Conservation (phyloP, 306 rosid species). For the Lupinus albus region DNA sequence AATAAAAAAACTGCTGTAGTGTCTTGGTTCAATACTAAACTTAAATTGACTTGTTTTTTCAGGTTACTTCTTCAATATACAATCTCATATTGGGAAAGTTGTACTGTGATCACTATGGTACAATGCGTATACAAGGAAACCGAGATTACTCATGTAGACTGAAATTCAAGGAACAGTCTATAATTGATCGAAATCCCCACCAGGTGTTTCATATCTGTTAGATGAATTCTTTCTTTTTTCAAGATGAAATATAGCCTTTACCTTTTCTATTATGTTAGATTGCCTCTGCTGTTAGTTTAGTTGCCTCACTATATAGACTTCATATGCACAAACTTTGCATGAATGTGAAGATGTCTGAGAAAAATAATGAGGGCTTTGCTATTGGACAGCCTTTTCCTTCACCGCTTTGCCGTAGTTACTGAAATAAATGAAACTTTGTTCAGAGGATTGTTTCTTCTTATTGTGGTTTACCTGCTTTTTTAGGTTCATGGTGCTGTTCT, state of each 20-base stretch:
- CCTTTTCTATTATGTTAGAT: constrained; percentile 7
- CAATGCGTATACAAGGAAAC: constrained; percentile 91
- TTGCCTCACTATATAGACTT: constrained; percentile 10
- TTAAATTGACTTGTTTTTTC: constrained; percentile 41
- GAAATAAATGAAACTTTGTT: constrained; percentile 8
- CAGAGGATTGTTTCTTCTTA: constrained; percentile 22
- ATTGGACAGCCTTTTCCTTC: background rate
- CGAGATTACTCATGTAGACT: constrained; percentile 81
- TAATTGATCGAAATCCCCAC: constrained; percentile 97
- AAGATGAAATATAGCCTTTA: constrained; percentile 11
- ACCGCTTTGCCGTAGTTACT: background rate
- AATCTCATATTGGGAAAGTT: constrained; percentile 97
- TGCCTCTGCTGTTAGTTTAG: constrained; percentile 28
- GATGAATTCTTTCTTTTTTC: constrained; percentile 8
- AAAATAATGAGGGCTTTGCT: constrained; percentile 20
- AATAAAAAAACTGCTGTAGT: background rate
- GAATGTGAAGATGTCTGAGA: background rate
- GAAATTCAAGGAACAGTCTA: constrained; percentile 97
- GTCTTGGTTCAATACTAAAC: constrained; percentile 38
- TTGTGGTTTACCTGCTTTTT: constrained; percentile 23
- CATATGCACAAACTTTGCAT: constrained; percentile 22
- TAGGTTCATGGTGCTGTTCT: constrained; percentile 90
- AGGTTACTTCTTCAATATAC: constrained; percentile 98
- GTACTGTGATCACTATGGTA: constrained; percentile 97
- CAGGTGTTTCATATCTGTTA: constrained; percentile 59